These are phyloP conservation scores for Russula olivacea DNA, from an alignment of 768 basidiomycete genomes.

Conservation along the genomic window DNA sequence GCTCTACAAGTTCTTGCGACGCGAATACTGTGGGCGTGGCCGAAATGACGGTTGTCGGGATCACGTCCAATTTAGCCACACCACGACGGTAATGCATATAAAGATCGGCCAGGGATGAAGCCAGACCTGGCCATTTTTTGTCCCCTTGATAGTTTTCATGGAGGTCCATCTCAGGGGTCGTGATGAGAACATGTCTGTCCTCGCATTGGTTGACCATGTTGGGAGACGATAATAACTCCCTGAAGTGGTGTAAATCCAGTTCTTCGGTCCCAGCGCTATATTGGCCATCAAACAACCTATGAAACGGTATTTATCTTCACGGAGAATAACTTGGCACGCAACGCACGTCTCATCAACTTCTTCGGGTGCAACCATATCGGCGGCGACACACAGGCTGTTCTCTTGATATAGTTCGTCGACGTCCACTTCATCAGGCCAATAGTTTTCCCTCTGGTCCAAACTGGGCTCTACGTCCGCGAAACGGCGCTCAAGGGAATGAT, in stretches of 20 bases:
- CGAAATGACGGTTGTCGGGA: conserved; percentile 33
- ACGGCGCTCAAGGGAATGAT: neutral
- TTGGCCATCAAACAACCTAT: conserved; percentile 7
- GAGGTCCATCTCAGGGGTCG: conserved; percentile 6
- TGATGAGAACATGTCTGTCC: conserved; percentile 43
- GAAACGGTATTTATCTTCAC: neutral
- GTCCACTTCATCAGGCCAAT: neutral
- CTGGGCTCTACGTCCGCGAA: neutral
- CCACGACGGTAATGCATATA: conserved; percentile 42
- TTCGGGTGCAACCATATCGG: neutral
- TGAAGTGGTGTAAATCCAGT: neutral
- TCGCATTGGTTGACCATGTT: conserved; percentile 30
- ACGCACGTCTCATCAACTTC: conserved; percentile 13
- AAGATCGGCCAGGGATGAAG: conserved; percentile 13
- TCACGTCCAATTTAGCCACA: conserved; percentile 39
- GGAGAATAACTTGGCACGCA: neutral
- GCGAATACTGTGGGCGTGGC: conserved; percentile 6
- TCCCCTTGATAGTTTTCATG: conserved; percentile 10
- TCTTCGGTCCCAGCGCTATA: conserved; percentile 4
- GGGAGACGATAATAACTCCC: neutral
- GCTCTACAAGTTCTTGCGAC: neutral
- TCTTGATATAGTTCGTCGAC: conserved; percentile 7
- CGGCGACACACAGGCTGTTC: neutral
- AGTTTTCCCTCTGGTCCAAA: neutral
- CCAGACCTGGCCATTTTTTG: conserved; percentile 7